Base-by-base conservation (phyloP, 2,329 filamentous ascomycete genomes). In the Penicillium sp. region DNA sequence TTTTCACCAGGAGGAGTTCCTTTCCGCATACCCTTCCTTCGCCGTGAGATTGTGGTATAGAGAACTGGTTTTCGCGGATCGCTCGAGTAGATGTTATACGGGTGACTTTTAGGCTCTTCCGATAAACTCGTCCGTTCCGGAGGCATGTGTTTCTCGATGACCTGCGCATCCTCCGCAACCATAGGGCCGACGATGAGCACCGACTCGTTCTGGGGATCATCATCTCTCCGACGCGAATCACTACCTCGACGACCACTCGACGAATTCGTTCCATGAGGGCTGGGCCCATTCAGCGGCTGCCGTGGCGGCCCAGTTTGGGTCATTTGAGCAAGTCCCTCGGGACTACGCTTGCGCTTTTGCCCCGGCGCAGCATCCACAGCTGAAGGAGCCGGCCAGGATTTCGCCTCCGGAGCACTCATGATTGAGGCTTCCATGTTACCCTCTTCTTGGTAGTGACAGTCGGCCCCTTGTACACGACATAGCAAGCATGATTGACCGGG, bases 161-260 rank as follows among this genome's bases (percentile, higher is more conserved):
- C 74, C 45, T 83, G 80, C 1, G 78, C 80, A 66, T 84, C 81
- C 41, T 78, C 78, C 4, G 79, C 80, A 5, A 79, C 75, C 5
- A 80, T 78, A 0, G 81, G 81, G 0, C 81, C 80, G 43, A 84
- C 75, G 50, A 84, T 82, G 55, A 82, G 77, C 31, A 74, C 69
- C 1, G 70, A 74, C 53, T 74, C 71, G 50, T 72, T 72, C 5
- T 71, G 67, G 7, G 64, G 67, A 37, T 70, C 67, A 11, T 71
- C 65, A 40, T 60, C 62, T 46, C 64, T 65, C 43, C 68, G 64
- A 41, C 62, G 60, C 41, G 61, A 46, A 28, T 68, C 64, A 49
- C 57, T 68, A 40, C 59, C 61, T 22, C 66, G 65, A 33, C 58
- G 58, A 27, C 58, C 58, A 41, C 56, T 55, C 14, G 56, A 60